Conservation (phyloP, 441 rosid genomes). For the Adansonia gregorii region DNA sequence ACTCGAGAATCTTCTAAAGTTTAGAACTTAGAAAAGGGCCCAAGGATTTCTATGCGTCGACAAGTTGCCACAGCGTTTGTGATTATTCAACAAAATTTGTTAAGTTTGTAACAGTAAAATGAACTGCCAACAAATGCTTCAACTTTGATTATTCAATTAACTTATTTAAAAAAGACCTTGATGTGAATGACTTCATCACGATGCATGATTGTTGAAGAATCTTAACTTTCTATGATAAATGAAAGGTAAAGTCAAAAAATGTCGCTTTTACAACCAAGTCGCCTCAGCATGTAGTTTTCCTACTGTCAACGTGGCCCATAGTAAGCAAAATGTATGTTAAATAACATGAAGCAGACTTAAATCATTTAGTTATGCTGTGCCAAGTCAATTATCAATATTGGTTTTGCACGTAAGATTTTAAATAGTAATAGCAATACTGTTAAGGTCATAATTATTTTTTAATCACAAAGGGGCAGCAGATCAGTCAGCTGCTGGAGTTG, state of each 20-base stretch:
- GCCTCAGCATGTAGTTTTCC: slow-evolving; percentile 18
- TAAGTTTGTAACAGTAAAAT: neutral
- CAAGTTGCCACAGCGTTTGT: slow-evolving; percentile 22
- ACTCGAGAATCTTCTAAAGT: too few species aligned
- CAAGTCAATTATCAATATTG: too few species aligned
- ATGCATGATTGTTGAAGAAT: slow-evolving; percentile 24
- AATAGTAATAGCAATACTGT: too few species aligned
- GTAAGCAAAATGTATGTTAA: slow-evolving; percentile 8
- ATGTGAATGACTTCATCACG: neutral
- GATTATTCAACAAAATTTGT: neutral
- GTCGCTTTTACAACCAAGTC: slow-evolving; percentile 13
- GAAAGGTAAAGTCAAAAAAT: neutral
- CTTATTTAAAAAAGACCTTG: slow-evolving; percentile 13
- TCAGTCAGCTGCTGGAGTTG: too few species aligned
- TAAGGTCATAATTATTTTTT: too few species aligned
- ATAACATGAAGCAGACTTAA: neutral
- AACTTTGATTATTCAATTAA: slow-evolving; percentile 1
- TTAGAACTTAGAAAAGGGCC: neutral
- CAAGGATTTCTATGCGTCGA: slow-evolving; percentile 23
- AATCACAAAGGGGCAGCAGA: too few species aligned
- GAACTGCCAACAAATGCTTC: neutral
- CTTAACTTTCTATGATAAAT: slow-evolving; percentile 1
- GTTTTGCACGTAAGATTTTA: too few species aligned
- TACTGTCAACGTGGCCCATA: neutral
- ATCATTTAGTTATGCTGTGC: too few species aligned